Evolutionary conservation across 805 yeast genomes (phyloP).

Genomic region (Candida insectorum): DNA sequence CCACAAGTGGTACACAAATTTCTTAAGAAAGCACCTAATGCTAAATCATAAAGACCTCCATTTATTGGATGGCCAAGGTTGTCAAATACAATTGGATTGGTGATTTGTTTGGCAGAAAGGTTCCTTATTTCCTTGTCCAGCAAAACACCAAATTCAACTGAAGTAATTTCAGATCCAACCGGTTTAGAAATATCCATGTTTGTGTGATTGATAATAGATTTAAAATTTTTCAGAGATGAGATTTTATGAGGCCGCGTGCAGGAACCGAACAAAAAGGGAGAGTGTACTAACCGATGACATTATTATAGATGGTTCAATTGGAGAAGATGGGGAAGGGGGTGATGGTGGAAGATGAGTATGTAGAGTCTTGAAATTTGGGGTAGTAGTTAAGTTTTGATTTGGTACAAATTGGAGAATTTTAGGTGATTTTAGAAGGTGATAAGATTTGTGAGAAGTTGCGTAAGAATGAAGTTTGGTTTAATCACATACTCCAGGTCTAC

Average conservation of each 20-base stretch:
- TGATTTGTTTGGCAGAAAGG: slow-evolving; percentile 91
- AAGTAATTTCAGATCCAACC: slow-evolving; percentile 87
- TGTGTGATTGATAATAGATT: slow-evolving; percentile 1
- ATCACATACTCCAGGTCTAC: too few species aligned
- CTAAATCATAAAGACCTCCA: slow-evolving; percentile 90
- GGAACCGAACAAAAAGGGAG: background rate
- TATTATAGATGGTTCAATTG: too few species aligned
- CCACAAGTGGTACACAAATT: slow-evolving; percentile 96
- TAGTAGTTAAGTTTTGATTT: too few species aligned
- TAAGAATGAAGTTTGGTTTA: too few species aligned
- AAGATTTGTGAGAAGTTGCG: too few species aligned
- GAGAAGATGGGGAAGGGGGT: too few species aligned
- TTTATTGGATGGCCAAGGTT: slow-evolving; percentile 92
- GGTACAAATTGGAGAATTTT: too few species aligned
- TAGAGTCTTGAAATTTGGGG: too few species aligned
- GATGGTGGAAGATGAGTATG: too few species aligned
- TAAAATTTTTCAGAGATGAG: slow-evolving; percentile 9
- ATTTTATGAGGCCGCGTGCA: too few species aligned
- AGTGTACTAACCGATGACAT: background rate
- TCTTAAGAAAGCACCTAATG: slow-evolving; percentile 90
- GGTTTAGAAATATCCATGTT: slow-evolving; percentile 94
- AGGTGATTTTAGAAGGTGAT: too few species aligned
- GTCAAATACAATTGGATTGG: slow-evolving; percentile 94
- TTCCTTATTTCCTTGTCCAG: slow-evolving; percentile 78
- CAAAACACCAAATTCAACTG: slow-evolving; percentile 89